Evolutionary conservation across 371 early-diverging fungal genomes (phyloP).

Genomic region (Encephalitozoon romaleae): DNA sequence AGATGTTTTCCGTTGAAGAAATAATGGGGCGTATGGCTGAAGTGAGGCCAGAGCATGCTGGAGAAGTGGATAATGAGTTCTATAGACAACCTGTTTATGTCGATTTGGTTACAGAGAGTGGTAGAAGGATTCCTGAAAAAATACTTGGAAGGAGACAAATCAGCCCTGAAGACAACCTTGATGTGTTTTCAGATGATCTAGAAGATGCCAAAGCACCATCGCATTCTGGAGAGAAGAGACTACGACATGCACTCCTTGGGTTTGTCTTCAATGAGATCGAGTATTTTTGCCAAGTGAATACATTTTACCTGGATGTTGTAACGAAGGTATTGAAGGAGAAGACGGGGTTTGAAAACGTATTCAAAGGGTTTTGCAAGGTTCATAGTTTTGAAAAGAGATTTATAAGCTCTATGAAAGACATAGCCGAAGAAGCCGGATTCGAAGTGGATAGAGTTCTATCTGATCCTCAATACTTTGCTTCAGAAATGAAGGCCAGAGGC

Average conservation of each 20-base stretch:
- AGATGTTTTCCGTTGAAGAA: background rate
- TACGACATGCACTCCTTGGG: background rate
- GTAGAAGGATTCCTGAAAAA: background rate
- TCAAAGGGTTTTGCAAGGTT: background rate
- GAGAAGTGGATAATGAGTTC: background rate
- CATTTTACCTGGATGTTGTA: background rate
- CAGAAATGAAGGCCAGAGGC: background rate
- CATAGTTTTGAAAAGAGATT: background rate
- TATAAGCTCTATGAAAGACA: background rate
- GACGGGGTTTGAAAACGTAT: background rate
- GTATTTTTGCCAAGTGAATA: background rate
- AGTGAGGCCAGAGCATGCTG: background rate
- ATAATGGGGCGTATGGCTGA: background rate
- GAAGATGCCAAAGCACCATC: background rate
- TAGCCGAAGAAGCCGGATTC: background rate
- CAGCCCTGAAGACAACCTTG: background rate
- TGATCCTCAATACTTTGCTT: background rate
- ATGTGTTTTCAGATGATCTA: background rate
- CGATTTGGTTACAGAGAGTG: background rate
- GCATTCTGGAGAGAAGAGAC: background rate
- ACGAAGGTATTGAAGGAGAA: background rate
- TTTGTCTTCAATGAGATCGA: background rate
- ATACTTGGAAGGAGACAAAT: background rate
- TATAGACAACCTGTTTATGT: background rate
- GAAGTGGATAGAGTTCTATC: background rate